A percentile compares a stretch with the other conserved stretches of the same genome.
phyloP scores from a whole-genome alignment of 2,329 filamentous ascomycete species.

The Penicillium freii region DNA sequence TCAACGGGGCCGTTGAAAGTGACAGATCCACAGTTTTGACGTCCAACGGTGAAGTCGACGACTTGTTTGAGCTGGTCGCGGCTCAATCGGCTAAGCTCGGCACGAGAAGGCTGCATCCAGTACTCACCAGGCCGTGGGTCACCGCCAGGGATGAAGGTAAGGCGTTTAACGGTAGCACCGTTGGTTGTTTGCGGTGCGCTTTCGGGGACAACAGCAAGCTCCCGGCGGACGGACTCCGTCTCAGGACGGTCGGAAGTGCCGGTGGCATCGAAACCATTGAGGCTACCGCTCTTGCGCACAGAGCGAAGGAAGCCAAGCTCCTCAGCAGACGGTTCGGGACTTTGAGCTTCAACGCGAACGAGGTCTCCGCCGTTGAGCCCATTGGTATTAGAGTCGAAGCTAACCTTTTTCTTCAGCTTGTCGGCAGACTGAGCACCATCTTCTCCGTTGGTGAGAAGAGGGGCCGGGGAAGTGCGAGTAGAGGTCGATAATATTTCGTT shows the following conservation, averaged over 20 bases:
- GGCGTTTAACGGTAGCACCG: constrained; percentile 31
- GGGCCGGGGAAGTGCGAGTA: constrained; percentile 28
- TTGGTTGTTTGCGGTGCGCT: constrained; percentile 39
- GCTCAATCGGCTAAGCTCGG: constrained; percentile 76
- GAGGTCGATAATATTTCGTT: constrained; percentile 57
- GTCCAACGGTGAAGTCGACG: constrained; percentile 74
- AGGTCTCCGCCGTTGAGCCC: constrained; percentile 49
- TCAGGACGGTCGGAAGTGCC: constrained; percentile 50
- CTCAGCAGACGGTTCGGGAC: constrained; percentile 55
- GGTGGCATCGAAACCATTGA: constrained; percentile 38
- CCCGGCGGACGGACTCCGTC: constrained; percentile 69
- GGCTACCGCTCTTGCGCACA: constrained; percentile 49
- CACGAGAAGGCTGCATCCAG: constrained; percentile 76
- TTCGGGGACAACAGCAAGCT: constrained; percentile 76
- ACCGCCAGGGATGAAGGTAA: constrained; percentile 29
- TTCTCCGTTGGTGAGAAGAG: constrained; percentile 37
- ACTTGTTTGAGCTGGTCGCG: constrained; percentile 74
- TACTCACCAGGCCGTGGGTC: constrained; percentile 70
- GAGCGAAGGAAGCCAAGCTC: constrained; percentile 62
- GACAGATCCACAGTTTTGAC: constrained; percentile 76
- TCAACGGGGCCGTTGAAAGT: constrained; percentile 81
- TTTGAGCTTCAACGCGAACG: constrained; percentile 51
- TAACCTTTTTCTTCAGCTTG: constrained; percentile 73
- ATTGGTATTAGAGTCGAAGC: constrained; percentile 72
- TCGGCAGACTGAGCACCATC: constrained; percentile 39